Percentiles rank a stretch among this genome's conserved stretches.
phyloP scores from a whole-genome alignment of 495 filamentous ascomycete species.

The Pseudevernia furfuracea region DNA sequence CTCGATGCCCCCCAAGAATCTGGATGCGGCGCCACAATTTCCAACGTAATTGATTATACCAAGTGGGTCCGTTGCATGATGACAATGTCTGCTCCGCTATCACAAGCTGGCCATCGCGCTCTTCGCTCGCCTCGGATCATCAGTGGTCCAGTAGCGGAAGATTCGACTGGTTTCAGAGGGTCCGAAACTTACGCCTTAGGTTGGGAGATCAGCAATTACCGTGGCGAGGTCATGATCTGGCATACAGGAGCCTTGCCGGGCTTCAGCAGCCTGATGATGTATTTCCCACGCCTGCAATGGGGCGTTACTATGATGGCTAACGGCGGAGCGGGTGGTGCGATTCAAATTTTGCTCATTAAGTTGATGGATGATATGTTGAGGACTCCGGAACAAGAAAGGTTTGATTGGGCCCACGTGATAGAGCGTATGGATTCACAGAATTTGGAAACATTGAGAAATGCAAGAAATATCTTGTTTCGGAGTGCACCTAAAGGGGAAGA shows the following conservation, averaged over 20 bases:
- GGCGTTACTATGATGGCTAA: conserved; percentile 44
- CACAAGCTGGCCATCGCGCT: conserved; percentile 32
- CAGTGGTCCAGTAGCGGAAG: background rate
- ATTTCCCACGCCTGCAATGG: conserved; percentile 40
- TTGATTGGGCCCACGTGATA: conserved; percentile 17
- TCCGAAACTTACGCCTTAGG: conserved; percentile 39
- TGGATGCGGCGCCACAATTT: conserved; percentile 46
- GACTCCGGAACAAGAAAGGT: conserved; percentile 24
- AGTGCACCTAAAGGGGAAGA: conserved; percentile 16
- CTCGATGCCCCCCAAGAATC: conserved; percentile 33
- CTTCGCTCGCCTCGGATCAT: conserved; percentile 35
- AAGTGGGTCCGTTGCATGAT: conserved; percentile 41
- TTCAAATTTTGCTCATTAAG: conserved; percentile 30
- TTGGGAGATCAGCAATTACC: conserved; percentile 39
- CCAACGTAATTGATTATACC: conserved; percentile 46
- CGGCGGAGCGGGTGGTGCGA: conserved; percentile 27
- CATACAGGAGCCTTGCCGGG: conserved; percentile 44
- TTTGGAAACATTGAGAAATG: background rate
- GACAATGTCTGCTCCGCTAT: conserved; percentile 29
- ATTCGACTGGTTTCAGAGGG: conserved; percentile 22
- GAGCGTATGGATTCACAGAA: background rate
- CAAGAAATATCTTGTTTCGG: background rate
- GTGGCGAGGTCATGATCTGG: conserved; percentile 37
- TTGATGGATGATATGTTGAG: conserved; percentile 38
- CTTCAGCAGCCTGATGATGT: conserved; percentile 38